phyloP scores from a whole-genome alignment of 345 rosid genomes.

The Nephelium lappaceum region DNA sequence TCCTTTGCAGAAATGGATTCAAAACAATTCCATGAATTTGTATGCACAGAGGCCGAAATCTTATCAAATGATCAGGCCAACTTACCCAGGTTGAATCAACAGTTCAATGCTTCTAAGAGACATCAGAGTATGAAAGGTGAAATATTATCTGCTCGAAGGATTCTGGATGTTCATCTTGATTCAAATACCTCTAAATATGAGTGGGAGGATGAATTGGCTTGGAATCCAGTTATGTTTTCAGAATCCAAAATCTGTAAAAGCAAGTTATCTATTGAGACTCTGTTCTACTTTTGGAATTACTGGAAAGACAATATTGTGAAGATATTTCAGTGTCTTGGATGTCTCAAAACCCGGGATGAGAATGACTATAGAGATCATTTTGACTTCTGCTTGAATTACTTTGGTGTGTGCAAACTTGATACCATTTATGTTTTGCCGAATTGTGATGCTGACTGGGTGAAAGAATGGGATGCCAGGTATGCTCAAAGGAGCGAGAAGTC shows the following conservation, averaged over 20 bases:
- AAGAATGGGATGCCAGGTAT: conserved; percentile 9
- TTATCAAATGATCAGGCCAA: conserved; percentile 19
- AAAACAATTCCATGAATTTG: conserved; percentile 26
- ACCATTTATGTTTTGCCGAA: conserved; percentile 31
- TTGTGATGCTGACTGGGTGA: conserved; percentile 39
- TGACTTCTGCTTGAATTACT: conserved; percentile 50
- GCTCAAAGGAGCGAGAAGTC: conserved; percentile 18
- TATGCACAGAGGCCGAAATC: conserved; percentile 30
- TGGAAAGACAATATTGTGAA: conserved; percentile 43
- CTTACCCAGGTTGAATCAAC: conserved; percentile 30
- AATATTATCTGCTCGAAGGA: conserved; percentile 37
- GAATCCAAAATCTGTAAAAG: conserved; percentile 12
- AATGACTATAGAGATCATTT: conserved; percentile 18
- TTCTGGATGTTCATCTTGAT: conserved; percentile 40
- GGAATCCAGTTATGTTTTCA: conserved; percentile 18
- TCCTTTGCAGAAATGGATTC: conserved; percentile 31
- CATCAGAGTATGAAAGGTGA: conserved; percentile 37
- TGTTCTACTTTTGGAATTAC: conserved; percentile 48
- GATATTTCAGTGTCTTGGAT: conserved; percentile 27
- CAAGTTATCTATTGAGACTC: conserved; percentile 39
- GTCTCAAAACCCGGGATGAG: conserved; percentile 5
- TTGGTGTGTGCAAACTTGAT: conserved; percentile 35
- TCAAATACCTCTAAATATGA: conserved; percentile 20
- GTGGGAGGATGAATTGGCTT: conserved; percentile 30
- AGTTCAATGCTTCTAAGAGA: conserved; percentile 29